Evolutionary conservation across 2,329 filamentous ascomycete species (phyloP), one percentile per base, ranked within the genome.

Genomic region (Scleromitrula shiraiana): DNA sequence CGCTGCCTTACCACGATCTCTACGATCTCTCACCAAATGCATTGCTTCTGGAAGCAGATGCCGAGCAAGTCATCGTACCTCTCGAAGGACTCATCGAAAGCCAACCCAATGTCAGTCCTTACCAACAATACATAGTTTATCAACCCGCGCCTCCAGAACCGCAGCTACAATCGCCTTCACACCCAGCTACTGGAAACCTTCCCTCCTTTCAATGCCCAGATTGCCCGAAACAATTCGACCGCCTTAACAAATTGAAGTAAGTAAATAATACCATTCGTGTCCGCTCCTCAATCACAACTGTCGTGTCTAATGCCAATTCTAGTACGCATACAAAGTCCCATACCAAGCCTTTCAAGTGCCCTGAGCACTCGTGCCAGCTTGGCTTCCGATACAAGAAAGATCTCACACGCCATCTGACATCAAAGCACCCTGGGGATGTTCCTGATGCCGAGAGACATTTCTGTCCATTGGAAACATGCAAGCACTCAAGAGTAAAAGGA

Each of bases 321-420:
- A 45, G 42, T 10, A 24, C 15, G 7, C 42, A 45, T 20, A 39
- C 14, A 7, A 45, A 45, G 17, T n/a, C n/a, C 10, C 42, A 45
- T n/a, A 30, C 24, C 9, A 30, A 14, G 19, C 33, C 33, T 20
- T 38, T 30, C 24, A 30, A 45, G 17, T 45, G 42, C 9, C n/a
- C 4, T 1, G 23, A 14, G 24, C 19, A 5, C 3, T 42, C 40
- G 6, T 45, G 33, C 4, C 12, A 20, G 14, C 17, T 14, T 1
- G 24, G 42, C 1, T 39, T 35, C 3, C 24, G 24, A 14, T 46
- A 46, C 15, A 3, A 4, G 1, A 30, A 46, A n/a, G 42, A 24
- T 14, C 33, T 5, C 7, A 7, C 26, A 2, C 42, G 42, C n/a
- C 42, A 46, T 15, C 8, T 39, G 23, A 2, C 7, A 38, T 4